These are phyloP conservation scores for Polyporus arcularius DNA, from an alignment of 768 basidiomycete species.

Conservation along the genomic window DNA sequence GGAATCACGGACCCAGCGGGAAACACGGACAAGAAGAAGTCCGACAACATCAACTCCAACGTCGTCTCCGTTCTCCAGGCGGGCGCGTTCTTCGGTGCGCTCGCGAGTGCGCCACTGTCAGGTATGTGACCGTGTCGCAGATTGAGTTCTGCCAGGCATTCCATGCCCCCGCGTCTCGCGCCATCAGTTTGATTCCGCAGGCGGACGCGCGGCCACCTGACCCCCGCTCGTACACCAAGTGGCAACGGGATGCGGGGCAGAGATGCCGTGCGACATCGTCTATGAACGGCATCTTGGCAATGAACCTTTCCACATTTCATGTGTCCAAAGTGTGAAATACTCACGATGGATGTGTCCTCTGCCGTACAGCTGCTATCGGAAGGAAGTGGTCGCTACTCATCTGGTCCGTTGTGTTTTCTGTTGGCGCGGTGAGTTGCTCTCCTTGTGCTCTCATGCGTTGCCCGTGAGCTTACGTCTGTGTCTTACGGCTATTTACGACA, in stretches of 20 bases:
- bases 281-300: not conserved
- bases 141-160: not conserved
- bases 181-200: not conserved
- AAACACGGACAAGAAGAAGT: conserved; percentile 34
- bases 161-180: not conserved
- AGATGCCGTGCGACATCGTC: no score
- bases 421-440: conserved; percentile 62
- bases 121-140: conserved; percentile 37
- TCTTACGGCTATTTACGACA: not conserved
- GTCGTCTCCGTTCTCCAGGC: conserved; percentile 89
- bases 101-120: conserved; percentile 71
- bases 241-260: no score
- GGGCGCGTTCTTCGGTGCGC: conserved; percentile 85
- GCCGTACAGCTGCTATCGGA: conserved; percentile 56
- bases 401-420: conserved; percentile 64
- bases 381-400: conserved; percentile 62
- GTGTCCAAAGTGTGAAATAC: no score
- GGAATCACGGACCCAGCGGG: conserved; percentile 50
- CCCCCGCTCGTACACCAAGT: no score
- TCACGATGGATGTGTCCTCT: not conserved
- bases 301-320: not conserved
- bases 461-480: not conserved
- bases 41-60: conserved; percentile 67
- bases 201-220: not conserved
- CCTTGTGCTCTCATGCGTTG: not conserved